Conservation (phyloP, 306 rosid genomes). For the Corylus avellana region DNA sequence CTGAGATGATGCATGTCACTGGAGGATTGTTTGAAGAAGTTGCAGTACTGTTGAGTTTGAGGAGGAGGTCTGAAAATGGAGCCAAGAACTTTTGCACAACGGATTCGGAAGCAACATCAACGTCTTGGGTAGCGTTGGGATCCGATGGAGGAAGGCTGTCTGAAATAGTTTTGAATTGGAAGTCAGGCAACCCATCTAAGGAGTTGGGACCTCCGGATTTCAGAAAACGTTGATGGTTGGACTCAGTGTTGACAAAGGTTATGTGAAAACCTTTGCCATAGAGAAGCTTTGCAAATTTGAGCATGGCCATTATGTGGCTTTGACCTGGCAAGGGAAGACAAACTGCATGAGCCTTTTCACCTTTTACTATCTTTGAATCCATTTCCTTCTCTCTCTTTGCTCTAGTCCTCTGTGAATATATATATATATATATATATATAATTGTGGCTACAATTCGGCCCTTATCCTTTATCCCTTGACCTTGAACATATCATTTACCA, state of each 20-base stretch:
- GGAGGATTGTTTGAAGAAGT: neutral
- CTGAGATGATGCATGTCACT: neutral
- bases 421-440: too few species aligned
- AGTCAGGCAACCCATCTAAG: slow-evolving; percentile 3
- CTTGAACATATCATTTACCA: too few species aligned
- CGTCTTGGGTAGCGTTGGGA: neutral
- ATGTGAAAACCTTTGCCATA: slow-evolving; percentile 5
- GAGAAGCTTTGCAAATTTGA: slow-evolving; percentile 19
- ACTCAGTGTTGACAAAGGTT: slow-evolving; percentile 25
- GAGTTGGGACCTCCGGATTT: slow-evolving; percentile 11
- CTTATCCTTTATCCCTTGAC: too few species aligned
- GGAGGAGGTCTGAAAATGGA: slow-evolving; percentile 13
- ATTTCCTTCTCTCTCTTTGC: neutral
- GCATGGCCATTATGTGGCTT: slow-evolving; percentile 20
- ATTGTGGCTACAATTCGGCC: too few species aligned
- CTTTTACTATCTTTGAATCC: neutral
- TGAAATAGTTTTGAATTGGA: slow-evolving; percentile 19
- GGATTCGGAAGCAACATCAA: neutral
- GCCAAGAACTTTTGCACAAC: neutral
- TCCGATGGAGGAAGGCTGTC: slow-evolving; percentile 8
- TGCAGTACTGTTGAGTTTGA: neutral
- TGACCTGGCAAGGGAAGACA: slow-evolving; percentile 11
- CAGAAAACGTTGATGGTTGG: slow-evolving; percentile 7
- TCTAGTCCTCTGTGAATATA: too few species aligned
- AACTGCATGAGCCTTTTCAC: slow-evolving; percentile 5